A percentile compares a stretch with the other conserved stretches of the same genome.
phyloP scores from a whole-genome alignment of 2,329 filamentous ascomycete species.

The Aspergillus sp. region DNA sequence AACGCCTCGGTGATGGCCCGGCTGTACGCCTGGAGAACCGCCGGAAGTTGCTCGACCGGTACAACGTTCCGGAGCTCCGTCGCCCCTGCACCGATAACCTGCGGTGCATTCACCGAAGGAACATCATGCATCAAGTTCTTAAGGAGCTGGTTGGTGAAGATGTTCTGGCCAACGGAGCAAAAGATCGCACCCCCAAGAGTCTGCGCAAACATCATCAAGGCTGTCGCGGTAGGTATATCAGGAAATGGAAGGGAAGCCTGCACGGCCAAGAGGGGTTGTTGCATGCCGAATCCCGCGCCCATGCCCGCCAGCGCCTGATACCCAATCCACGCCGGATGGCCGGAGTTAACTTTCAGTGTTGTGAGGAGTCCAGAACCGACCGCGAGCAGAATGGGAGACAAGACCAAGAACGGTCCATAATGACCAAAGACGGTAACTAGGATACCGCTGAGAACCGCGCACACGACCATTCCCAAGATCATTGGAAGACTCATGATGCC shows the following conservation, averaged over 20 bases:
- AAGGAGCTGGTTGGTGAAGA: slow-evolving; percentile 37
- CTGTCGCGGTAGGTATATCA: slow-evolving; percentile 35
- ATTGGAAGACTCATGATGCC: slow-evolving; percentile 39
- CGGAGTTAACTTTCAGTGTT: slow-evolving; percentile 31
- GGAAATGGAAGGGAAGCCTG: slow-evolving; percentile 31
- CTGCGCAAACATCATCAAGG: slow-evolving; percentile 36
- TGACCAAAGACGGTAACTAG: slow-evolving; percentile 33
- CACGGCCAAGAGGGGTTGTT: slow-evolving; percentile 33
- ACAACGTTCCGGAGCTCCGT: slow-evolving; percentile 35
- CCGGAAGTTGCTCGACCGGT: slow-evolving; percentile 20
- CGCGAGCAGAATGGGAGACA: slow-evolving; percentile 28
- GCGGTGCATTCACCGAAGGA: slow-evolving; percentile 23
- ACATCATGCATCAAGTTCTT: slow-evolving; percentile 22
- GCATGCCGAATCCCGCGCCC: slow-evolving; percentile 36
- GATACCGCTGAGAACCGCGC: slow-evolving; percentile 30
- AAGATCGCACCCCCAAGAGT: slow-evolving; percentile 32
- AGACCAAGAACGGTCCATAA: slow-evolving; percentile 40
- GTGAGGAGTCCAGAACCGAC: slow-evolving; percentile 36
- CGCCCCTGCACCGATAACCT: slow-evolving; percentile 34
- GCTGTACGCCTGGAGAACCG: slow-evolving; percentile 37
- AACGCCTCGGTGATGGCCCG: slow-evolving; percentile 36
- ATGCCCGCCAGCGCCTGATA: slow-evolving; percentile 38
- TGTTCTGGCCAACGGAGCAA: slow-evolving; percentile 32
- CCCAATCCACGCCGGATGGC: slow-evolving; percentile 36
- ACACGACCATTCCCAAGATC: slow-evolving; percentile 29